Evolutionary conservation across 805 yeast genomes (phyloP).

Genomic region (Hermanozyma aechmeae): DNA sequence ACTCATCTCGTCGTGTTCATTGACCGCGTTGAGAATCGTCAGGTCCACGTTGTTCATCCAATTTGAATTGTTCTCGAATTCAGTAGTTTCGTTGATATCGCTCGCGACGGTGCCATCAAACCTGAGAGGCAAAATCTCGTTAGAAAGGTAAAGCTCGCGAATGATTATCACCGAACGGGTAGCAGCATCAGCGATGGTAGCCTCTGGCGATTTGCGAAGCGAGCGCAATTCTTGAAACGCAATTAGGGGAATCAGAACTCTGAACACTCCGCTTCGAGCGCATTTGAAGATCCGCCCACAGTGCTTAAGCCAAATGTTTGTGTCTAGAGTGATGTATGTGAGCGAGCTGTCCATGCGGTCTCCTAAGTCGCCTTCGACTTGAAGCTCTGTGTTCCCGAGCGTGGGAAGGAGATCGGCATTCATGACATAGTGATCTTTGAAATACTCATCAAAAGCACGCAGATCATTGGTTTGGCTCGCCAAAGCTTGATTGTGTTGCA

Average conservation of each 20-base stretch:
- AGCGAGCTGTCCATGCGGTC: constrained; percentile 46
- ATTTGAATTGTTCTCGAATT: constrained; percentile 61
- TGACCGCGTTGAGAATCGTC: constrained; percentile 45
- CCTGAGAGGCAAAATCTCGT: constrained; percentile 48
- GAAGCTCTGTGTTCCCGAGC: constrained; percentile 4
- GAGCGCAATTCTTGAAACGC: constrained; percentile 74
- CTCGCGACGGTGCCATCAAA: constrained; percentile 64
- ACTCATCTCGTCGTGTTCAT: constrained; percentile 31
- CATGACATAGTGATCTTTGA: constrained; percentile 13
- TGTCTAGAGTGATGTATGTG: constrained; percentile 59
- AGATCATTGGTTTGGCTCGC: constrained; percentile 1
- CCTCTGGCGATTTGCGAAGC: constrained; percentile 60
- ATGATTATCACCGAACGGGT: constrained; percentile 71
- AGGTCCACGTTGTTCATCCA: constrained; percentile 73
- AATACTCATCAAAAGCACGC: constrained; percentile 13
- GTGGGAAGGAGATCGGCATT: constrained; percentile 12
- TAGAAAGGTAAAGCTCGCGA: constrained; percentile 53
- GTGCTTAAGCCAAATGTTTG: constrained; percentile 74
- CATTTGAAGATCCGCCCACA: constrained; percentile 71
- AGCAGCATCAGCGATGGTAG: constrained; percentile 69
- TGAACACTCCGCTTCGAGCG: constrained; percentile 49
- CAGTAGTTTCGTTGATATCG: constrained; percentile 62
- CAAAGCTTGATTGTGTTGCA: constrained; percentile 6
- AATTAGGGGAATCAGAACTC: constrained; percentile 58
- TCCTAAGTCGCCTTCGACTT: constrained; percentile 42